phyloP scores from a whole-genome alignment of 345 rosid genomes.

The Corchorus capsularis region DNA sequence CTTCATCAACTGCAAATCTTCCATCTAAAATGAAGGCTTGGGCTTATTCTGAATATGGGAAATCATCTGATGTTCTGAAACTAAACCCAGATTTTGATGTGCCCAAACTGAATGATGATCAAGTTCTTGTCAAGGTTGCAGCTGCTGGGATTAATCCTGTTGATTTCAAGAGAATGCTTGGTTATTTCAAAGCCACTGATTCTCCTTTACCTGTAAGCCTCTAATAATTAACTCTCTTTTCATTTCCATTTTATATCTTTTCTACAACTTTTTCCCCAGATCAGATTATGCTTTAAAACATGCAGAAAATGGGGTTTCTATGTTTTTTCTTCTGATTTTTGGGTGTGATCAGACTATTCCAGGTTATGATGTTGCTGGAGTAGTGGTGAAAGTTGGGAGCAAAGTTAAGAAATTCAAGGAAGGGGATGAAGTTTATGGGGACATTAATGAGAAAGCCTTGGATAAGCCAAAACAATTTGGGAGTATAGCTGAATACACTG shows the following conservation, averaged over 20 bases:
- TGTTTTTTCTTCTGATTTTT: too few species aligned
- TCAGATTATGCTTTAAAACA: too few species aligned
- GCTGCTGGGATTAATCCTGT: slow-evolving; percentile 95
- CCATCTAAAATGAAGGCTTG: slow-evolving; percentile 71
- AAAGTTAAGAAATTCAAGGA: slow-evolving; percentile 68
- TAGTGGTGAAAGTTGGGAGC: slow-evolving; percentile 78
- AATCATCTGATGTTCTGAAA: slow-evolving; percentile 68
- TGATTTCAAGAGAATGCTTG: slow-evolving; percentile 80
- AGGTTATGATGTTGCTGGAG: slow-evolving; percentile 89
- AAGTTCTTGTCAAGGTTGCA: slow-evolving; percentile 76
- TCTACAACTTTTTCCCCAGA: neutral
- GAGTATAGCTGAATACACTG: slow-evolving; percentile 78
- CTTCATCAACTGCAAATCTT: slow-evolving; percentile 4
- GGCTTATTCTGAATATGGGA: slow-evolving; percentile 73
- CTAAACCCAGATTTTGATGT: slow-evolving; percentile 57
- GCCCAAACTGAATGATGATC: slow-evolving; percentile 77
- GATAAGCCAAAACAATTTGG: slow-evolving; percentile 81
- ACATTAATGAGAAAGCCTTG: slow-evolving; percentile 76
- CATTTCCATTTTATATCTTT: neutral
- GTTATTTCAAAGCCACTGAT: slow-evolving; percentile 76
- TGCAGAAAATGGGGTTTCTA: too few species aligned
- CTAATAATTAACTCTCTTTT: neutral
- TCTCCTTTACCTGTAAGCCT: slow-evolving; percentile 74
- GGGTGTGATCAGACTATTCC: slow-evolving; percentile 77
- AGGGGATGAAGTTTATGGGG: slow-evolving; percentile 83